Percentiles rank a stretch among this genome's conserved stretches.
Conservation (phyloP, 2,329 filamentous ascomycete species). For the Microcera coccophila region DNA sequence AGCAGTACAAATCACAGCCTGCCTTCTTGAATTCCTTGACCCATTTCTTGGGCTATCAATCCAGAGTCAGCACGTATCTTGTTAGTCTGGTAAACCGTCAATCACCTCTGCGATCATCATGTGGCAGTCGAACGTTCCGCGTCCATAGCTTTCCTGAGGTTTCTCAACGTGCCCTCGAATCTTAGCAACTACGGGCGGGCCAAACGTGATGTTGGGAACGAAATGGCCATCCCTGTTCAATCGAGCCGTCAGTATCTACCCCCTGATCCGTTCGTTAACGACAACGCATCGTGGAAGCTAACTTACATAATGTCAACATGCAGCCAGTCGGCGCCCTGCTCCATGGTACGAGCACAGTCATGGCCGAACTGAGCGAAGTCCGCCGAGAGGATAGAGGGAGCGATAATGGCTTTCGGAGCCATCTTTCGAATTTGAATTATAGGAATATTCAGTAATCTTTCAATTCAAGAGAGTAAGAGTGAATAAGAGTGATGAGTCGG, state of each 20-base stretch:
- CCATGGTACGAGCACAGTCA: conserved; percentile 83
- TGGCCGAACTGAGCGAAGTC: conserved; percentile 88
- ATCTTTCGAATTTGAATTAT: conserved; percentile 48
- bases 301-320: conserved; percentile 84
- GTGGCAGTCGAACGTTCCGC: conserved; percentile 97
- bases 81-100: neutral
- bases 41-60: conserved; percentile 85
- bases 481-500: no score
- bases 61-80: conserved; percentile 11
- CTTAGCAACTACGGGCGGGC: conserved; percentile 89
- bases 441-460: neutral
- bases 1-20: conserved; percentile 98
- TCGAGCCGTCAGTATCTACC: conserved; percentile 7
- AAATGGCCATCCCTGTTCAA: conserved; percentile 87
- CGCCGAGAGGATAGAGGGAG: conserved; percentile 94
- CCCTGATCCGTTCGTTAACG: neutral
- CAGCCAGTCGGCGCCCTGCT: conserved; percentile 84
- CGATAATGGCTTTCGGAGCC: conserved; percentile 89
- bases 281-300: no score
- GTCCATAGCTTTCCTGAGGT: conserved; percentile 65
- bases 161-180: conserved; percentile 81
- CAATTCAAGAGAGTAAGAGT: neutral
- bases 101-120: conserved; percentile 99
- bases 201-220: conserved; percentile 97
- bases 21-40: conserved; percentile 91